Evolutionary conservation across 768 basidiomycete genomes (phyloP).

Genomic region (Boletus speciosus): DNA sequence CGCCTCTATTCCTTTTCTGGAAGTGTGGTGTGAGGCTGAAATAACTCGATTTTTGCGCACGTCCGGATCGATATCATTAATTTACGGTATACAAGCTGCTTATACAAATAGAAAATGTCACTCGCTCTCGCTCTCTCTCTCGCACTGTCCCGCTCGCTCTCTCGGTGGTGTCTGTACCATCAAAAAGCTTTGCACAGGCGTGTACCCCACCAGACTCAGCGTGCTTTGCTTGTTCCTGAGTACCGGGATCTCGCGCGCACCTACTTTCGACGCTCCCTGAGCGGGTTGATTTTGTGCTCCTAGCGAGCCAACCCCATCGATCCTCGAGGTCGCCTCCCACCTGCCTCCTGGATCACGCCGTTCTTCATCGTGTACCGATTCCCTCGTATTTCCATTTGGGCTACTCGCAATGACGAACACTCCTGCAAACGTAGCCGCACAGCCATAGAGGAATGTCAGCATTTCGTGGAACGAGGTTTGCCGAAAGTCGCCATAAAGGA

Average conservation of each 20-base stretch:
- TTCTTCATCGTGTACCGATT: slow-evolving; percentile 28
- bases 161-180: slow-evolving; percentile 64
- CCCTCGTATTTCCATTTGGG: slow-evolving; percentile 32
- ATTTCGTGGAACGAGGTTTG: slow-evolving; percentile 77
- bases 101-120: not conserved
- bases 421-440: slow-evolving; percentile 83
- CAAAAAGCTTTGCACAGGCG: slow-evolving; percentile 73
- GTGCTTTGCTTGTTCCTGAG: slow-evolving; percentile 53
- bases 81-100: no score
- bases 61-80: not conserved
- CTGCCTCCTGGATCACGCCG: slow-evolving; percentile 32
- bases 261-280: slow-evolving; percentile 46
- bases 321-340: slow-evolving; percentile 28
- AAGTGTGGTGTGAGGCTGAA: not conserved
- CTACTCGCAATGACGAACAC: slow-evolving; percentile 85
- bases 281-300: slow-evolving; percentile 34
- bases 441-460: slow-evolving; percentile 83
- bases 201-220: slow-evolving; percentile 63
- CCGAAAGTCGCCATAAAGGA: slow-evolving; percentile 92
- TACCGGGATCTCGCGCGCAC: slow-evolving; percentile 41
- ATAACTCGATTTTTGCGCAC: not conserved
- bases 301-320: slow-evolving; percentile 20
- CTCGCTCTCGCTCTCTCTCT: slow-evolving; percentile 28
- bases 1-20: slow-evolving; percentile 10
- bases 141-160: slow-evolving; percentile 39